Base-by-base conservation (phyloP, 768 basidiomycete genomes). In the Amanita subjunquillea region DNA sequence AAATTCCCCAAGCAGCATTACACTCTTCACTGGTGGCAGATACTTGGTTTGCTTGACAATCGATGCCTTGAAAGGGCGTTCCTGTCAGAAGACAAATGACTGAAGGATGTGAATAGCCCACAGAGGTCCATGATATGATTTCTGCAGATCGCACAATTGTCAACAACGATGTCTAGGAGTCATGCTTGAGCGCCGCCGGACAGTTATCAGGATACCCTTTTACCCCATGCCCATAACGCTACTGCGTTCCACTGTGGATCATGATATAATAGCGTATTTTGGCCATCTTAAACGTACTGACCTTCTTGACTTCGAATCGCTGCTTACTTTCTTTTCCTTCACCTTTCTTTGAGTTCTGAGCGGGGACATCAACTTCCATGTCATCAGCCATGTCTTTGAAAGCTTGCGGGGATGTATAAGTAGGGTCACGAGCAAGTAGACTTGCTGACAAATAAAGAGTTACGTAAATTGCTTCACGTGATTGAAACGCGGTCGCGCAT, bases 41-140 rank as follows among this genome's bases (percentile, higher is more conserved):
- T 3, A 94, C 90, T 66, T 98, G 96, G 67, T 99, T 98, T 41
- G 96, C 96, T 67, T 99, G 96, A 67, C 96, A 99, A 66, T 99
- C 96, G 66, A 99, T 99, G 73, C 96, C 95, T 99, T 34, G n/a
- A 23, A 38, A 45, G 15, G 29, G 43, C 50, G 2, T 43, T 23
- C 48, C 49, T 27, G 44, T 38, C 47, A 51, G 54, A 30, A 46
- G 32, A 17, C 20, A 38, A 38, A 53, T 50, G 20, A 59, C 47
- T 44, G 37, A 27, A 34, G 30, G 39, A 27, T 22, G 45, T 41
- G 8, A 39, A 20, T 17, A 48, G 22, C 37, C 17, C 15, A 98
- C 96, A 99, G 42, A 98, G 85, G 69, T 99, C 96, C 96, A 99
- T 99, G 73, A 99, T 98, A 65, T 99, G 95, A 67, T 97, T 97